Conservation (phyloP, 2,329 filamentous ascomycete genomes). For the Phaeosphaeria sp. region DNA sequence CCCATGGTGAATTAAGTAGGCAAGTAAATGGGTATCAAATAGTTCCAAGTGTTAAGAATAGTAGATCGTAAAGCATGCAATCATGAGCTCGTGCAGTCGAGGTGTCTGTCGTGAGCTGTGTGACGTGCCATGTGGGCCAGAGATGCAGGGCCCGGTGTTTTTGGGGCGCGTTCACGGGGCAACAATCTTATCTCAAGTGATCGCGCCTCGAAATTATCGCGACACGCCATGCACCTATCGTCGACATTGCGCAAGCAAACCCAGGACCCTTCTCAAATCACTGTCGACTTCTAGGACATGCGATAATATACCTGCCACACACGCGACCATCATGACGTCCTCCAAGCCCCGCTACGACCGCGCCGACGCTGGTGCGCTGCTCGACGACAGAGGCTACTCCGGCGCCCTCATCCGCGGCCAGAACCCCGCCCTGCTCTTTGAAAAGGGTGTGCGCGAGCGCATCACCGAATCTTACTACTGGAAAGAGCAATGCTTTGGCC, state of each 20-base stretch:
- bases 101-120: conserved; percentile 27
- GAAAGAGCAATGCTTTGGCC: conserved; percentile 97
- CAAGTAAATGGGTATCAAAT: conserved; percentile 21
- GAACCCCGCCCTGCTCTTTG: conserved; percentile 94
- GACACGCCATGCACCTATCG: neutral
- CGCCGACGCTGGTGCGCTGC: conserved; percentile 77
- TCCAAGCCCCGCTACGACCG: conserved; percentile 63
- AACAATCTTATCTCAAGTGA: conserved; percentile 1
- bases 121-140: conserved; percentile 33
- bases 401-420: conserved; percentile 82
- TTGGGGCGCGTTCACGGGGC: neutral
- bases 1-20: conserved; percentile 25
- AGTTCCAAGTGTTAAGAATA: conserved; percentile 13
- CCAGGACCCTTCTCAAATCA: neutral
- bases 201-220: conserved; percentile 23
- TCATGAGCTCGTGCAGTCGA: conserved; percentile 25
- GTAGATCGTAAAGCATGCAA: conserved; percentile 15
- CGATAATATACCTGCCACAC: neutral
- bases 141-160: conserved; percentile 24
- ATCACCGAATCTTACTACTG: conserved; percentile 97
- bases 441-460: conserved; percentile 93
- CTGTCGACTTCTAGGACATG: neutral
- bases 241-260: neutral
- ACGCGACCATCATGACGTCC: neutral
- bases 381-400: conserved; percentile 87